phyloP scores from a whole-genome alignment of 371 early-diverging fungal species.

The Mortierella sp. region DNA sequence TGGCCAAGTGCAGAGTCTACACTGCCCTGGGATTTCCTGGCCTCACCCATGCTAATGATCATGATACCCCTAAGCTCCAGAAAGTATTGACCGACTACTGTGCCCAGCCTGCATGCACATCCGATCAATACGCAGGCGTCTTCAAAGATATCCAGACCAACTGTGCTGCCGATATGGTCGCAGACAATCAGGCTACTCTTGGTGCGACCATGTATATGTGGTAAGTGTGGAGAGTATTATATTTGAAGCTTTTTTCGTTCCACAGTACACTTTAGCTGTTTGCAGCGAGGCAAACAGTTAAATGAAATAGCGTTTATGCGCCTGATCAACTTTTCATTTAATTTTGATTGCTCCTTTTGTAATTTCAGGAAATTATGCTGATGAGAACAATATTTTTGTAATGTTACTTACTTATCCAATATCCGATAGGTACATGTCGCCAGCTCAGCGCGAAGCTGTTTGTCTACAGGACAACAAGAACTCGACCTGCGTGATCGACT shows the following conservation, averaged over 20 bases:
- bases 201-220: constrained; percentile 39
- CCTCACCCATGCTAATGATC: constrained; percentile 23
- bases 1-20: constrained; percentile 45
- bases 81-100: constrained; percentile 22
- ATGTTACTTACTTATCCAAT: constrained; percentile 1
- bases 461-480: constrained; percentile 30
- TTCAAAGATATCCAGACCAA: constrained; percentile 34
- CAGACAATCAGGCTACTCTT: constrained; percentile 31
- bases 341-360: too few relatives aligned
- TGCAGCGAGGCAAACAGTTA: too few relatives aligned
- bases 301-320: too few relatives aligned
- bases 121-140: constrained; percentile 37
- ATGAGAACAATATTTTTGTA: too few relatives aligned
- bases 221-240: too few relatives aligned
- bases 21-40: constrained; percentile 46
- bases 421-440: constrained; percentile 39
- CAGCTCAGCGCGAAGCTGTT: constrained; percentile 44
- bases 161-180: constrained; percentile 40
- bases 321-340: too few relatives aligned
- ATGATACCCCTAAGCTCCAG: constrained; percentile 42
- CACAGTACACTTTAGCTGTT: too few relatives aligned
- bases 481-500: constrained; percentile 35
- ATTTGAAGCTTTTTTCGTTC: too few relatives aligned
- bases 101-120: constrained; percentile 43
- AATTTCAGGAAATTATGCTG: too few relatives aligned